Evolutionary conservation across 1,284 basidiomycete species (phyloP).

Genomic region (Phylloboletellus chloephorus): DNA sequence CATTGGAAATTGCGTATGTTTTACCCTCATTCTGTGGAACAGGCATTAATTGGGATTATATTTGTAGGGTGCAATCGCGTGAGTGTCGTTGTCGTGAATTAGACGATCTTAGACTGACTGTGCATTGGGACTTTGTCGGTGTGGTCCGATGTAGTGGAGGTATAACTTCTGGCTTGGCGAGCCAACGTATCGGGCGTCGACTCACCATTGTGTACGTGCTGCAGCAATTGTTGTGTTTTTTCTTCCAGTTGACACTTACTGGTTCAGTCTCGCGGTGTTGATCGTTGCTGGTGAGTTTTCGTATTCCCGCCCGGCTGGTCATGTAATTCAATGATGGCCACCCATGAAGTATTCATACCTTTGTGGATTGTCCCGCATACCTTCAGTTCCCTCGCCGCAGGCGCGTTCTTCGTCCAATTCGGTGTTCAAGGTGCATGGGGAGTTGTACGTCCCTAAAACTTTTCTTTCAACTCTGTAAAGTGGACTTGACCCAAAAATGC

Average conservation of each 20-base stretch:
- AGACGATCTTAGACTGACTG: neutral
- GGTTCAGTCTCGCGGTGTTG: constrained; percentile 47
- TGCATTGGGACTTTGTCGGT: constrained; percentile 14
- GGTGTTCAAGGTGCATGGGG: constrained; percentile 85
- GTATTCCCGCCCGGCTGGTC: constrained; percentile 9
- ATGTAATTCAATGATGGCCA: neutral
- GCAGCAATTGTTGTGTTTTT: neutral
- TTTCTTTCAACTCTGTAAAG: constrained; percentile 5
- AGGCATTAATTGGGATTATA: constrained; percentile 16
- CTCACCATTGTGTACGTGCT: constrained; percentile 69
- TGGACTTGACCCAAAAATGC: neutral
- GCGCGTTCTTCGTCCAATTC: constrained; percentile 82
- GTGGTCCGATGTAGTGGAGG: constrained; percentile 54
- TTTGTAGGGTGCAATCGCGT: constrained; percentile 78
- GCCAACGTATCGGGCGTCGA: constrained; percentile 85
- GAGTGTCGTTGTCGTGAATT: constrained; percentile 10
- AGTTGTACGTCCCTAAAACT: constrained; percentile 44
- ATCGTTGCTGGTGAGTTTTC: constrained; percentile 39
- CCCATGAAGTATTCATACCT: constrained; percentile 57
- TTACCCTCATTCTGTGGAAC: constrained; percentile 1
- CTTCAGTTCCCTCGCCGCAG: constrained; percentile 65
- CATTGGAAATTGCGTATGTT: constrained; percentile 76
- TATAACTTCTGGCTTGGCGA: constrained; percentile 67
- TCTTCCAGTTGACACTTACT: neutral
- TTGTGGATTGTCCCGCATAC: constrained; percentile 78